Evolutionary conservation across 2,329 filamentous ascomycete genomes (phyloP).

Genomic region (Penicillium brevicompactum): DNA sequence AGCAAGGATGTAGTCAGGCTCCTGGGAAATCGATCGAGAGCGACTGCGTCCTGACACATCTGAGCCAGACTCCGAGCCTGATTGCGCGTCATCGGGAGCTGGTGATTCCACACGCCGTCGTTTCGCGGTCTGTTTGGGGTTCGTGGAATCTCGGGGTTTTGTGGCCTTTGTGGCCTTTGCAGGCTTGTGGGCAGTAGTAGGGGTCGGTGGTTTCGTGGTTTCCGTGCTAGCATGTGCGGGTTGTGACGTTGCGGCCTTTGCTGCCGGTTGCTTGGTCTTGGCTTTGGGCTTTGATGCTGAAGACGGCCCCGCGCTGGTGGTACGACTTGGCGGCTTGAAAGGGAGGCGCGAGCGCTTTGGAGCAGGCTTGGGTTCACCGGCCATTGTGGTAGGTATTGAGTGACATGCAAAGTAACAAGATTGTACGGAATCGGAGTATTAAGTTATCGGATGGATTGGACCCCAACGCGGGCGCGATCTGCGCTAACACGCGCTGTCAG

Average conservation of each 20-base stretch:
- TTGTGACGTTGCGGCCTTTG: conserved; percentile 11
- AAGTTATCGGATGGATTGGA: not conserved
- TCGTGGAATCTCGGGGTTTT: not conserved
- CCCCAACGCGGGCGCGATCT: conserved; percentile 16
- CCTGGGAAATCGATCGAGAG: conserved; percentile 32
- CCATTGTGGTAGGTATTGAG: conserved; percentile 18
- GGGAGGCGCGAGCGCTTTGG: conserved; percentile 43
- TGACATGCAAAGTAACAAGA: too few species aligned
- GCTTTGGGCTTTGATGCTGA: conserved; percentile 24
- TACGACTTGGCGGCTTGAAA: conserved; percentile 49
- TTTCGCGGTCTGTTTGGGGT: conserved; percentile 3
- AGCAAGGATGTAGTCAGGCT: conserved; percentile 52
- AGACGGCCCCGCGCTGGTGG: conserved; percentile 28
- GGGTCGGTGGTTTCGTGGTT: conserved; percentile 11
- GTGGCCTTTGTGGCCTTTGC: conserved; percentile 11
- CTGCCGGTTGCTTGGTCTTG: conserved; percentile 19
- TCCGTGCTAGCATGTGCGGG: not conserved
- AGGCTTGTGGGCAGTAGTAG: conserved; percentile 6
- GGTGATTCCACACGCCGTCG: conserved; percentile 17
- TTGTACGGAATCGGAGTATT: too few species aligned
- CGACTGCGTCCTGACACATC: conserved; percentile 15
- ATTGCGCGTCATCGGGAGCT: conserved; percentile 8
- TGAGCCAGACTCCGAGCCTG: conserved; percentile 24
- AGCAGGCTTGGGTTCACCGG: conserved; percentile 31
- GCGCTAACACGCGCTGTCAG: conserved; percentile 24